Evolutionary conservation across 2,329 filamentous ascomycete species (phyloP).

Genomic region (Trichoderma aggressivum): DNA sequence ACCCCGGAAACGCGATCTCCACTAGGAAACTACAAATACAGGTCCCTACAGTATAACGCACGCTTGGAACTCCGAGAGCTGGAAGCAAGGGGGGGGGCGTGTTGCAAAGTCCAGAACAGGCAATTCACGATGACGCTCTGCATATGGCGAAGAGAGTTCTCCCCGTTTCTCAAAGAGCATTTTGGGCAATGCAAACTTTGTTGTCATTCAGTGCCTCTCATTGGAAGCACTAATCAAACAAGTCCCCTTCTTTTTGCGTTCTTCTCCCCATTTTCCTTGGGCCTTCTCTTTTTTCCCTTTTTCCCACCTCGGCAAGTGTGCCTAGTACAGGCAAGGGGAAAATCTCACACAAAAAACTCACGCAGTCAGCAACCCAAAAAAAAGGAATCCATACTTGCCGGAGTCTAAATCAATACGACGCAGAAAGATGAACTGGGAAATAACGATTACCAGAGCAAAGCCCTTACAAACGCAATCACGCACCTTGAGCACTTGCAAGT

Average conservation of each 20-base stretch:
- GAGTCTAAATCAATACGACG: neutral
- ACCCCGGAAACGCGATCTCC: neutral
- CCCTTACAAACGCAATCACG: neutral
- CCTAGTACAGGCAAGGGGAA: neutral
- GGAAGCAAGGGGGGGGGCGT: neutral
- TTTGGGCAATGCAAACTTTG: neutral
- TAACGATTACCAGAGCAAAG: neutral
- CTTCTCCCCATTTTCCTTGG: neutral
- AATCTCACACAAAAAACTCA: neutral
- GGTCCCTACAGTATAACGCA: neutral
- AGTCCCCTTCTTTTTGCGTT: neutral
- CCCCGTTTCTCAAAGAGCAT: neutral
- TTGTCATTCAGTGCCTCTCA: neutral
- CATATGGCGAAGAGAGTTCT: neutral
- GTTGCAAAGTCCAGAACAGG: neutral
- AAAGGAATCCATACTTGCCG: neutral
- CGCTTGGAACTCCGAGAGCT: neutral
- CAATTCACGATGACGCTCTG: neutral
- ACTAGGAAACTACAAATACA: slow-evolving; percentile 5
- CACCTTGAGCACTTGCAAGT: neutral
- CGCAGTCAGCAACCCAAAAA: neutral
- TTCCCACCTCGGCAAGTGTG: neutral
- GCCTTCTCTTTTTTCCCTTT: neutral
- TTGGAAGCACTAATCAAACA: neutral
- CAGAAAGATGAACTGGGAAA: neutral